These are phyloP conservation scores for Lomentospora prolificans DNA, from an alignment of 2,329 filamentous ascomycete species.

Conservation along the genomic window DNA sequence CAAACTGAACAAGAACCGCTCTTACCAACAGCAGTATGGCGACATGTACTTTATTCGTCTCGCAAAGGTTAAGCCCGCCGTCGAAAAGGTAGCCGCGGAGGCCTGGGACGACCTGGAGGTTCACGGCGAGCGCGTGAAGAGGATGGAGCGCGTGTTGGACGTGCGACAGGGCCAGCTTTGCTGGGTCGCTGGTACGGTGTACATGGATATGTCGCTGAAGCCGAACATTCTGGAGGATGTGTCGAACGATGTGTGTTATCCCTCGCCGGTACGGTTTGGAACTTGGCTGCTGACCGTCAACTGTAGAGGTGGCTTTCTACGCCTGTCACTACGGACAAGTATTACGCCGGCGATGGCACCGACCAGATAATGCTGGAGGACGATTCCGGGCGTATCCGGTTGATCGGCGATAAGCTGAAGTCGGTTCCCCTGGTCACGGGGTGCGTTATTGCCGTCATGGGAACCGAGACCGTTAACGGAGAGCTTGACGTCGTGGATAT, in stretches of 20 bases:
- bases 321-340: constrained; percentile 67
- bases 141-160: constrained; percentile 82
- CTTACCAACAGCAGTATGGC: constrained; percentile 91
- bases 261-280: too few species aligned
- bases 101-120: constrained; percentile 74
- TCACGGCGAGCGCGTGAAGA: constrained; percentile 62
- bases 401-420: constrained; percentile 62
- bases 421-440: constrained; percentile 75
- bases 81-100: constrained; percentile 62
- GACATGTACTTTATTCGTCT: constrained; percentile 96
- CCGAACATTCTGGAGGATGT: constrained; percentile 94
- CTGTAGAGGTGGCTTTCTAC: constrained; percentile 77
- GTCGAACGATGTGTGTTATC: constrained; percentile 65
- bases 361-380: constrained; percentile 85
- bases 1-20: constrained; percentile 55
- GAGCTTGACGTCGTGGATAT: constrained; percentile 89
- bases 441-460: constrained; percentile 87
- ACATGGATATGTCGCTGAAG: constrained; percentile 95
- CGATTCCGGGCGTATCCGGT: constrained; percentile 77
- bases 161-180: constrained; percentile 92
- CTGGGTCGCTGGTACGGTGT: constrained; percentile 90
- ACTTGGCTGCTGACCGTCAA: neutral
- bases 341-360: constrained; percentile 50
- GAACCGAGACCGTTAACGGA: constrained; percentile 84
- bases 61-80: constrained; percentile 73